A percentile compares a stretch with the other conserved stretches of the same genome.
Conservation (phyloP, 176 grass and related monocot genomes). For the Canna indica region DNA sequence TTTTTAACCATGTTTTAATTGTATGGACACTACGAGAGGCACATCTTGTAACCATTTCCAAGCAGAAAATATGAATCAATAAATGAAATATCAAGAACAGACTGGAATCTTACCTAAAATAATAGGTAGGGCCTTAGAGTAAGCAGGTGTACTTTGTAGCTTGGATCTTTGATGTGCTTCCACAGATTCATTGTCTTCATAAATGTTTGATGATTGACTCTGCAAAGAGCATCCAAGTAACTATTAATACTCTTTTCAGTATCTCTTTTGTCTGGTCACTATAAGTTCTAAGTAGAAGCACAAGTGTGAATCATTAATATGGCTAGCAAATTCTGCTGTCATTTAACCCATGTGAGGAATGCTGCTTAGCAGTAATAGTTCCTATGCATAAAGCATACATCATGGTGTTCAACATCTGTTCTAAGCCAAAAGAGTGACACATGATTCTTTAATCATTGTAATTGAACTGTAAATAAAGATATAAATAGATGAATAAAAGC, state of each 20-base stretch:
- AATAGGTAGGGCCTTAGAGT: constrained; percentile 62
- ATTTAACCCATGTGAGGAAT: neutral
- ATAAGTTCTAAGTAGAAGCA: neutral
- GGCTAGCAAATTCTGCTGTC: neutral
- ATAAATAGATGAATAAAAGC: too few relatives aligned
- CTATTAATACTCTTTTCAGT: neutral
- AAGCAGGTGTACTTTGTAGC: constrained; percentile 28
- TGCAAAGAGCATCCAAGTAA: constrained; percentile 17
- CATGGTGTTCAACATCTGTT: neutral
- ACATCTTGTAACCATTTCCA: too few relatives aligned
- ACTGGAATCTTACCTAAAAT: constrained; percentile 47
- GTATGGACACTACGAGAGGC: too few relatives aligned
- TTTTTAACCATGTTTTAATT: neutral
- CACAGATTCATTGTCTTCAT: constrained; percentile 8
- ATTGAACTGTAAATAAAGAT: too few relatives aligned
- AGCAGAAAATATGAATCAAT: neutral
- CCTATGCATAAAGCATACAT: neutral
- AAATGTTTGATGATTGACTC: constrained; percentile 29
- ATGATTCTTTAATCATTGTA: neutral
- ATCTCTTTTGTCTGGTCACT: neutral
- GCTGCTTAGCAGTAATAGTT: neutral
- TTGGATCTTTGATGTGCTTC: constrained; percentile 1
- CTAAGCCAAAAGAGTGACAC: neutral
- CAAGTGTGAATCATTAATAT: neutral
- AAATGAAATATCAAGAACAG: constrained; percentile 2